Percentiles rank a stretch among this genome's conserved stretches.
Conservation (phyloP, 2,329 filamentous ascomycete species). For the Salinomyces thailandicus region DNA sequence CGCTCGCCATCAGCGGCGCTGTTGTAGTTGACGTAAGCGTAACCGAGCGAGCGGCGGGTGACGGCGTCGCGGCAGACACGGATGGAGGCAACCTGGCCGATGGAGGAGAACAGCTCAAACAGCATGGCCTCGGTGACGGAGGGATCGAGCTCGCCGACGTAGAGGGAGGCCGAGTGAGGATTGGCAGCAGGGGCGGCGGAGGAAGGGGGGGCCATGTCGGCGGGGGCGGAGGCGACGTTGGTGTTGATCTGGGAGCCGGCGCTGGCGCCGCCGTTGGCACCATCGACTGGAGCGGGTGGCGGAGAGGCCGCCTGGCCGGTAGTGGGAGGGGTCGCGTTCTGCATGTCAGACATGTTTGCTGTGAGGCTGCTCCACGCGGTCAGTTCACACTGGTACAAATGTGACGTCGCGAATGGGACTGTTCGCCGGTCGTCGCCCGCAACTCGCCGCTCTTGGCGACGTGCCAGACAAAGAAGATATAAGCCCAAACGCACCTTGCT, state of each 20-base stretch:
- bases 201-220: constrained; percentile 61
- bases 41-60: constrained; percentile 94
- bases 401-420: no score
- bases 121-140: constrained; percentile 99
- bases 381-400: no score
- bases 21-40: constrained; percentile 99
- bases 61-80: constrained; percentile 99
- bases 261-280: no score
- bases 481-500: no score
- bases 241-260: constrained; percentile 62
- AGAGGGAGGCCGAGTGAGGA: constrained; percentile 95
- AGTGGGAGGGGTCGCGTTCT: constrained; percentile 49
- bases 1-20: constrained; percentile 92
- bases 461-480: no score
- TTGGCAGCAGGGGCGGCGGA: constrained; percentile 52
- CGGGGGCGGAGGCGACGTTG: constrained; percentile 54
- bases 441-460: no score
- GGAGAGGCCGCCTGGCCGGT: constrained; percentile 66
- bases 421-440: no score
- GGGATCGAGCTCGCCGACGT: constrained; percentile 95
- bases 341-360: constrained; percentile 32
- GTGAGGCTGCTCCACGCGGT: no score
- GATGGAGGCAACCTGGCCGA: constrained; percentile 96
- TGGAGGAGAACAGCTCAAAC: constrained; percentile 99
- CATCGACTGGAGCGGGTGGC: constrained; percentile 50